Conservation (phyloP, 306 rosid species). For the Canavalia ensiformis region DNA sequence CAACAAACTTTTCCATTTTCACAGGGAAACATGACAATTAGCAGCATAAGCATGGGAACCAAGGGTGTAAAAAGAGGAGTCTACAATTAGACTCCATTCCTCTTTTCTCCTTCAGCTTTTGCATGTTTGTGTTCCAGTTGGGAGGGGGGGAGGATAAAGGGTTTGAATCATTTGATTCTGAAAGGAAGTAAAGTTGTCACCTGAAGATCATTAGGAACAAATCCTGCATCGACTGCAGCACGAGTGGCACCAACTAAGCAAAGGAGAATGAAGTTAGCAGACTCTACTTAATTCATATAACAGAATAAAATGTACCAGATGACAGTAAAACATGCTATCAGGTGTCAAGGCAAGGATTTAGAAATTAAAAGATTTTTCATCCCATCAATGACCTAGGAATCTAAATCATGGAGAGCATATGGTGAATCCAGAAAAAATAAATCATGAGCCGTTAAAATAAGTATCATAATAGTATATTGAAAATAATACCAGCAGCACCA, state of each 20-base stretch:
- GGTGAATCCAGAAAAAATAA: slow-evolving; percentile 16
- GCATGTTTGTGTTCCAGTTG: neutral
- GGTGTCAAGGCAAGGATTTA: slow-evolving; percentile 5
- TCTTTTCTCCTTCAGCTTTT: slow-evolving; percentile 27
- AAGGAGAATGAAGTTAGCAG: slow-evolving; percentile 48
- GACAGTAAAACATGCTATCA: slow-evolving; percentile 19
- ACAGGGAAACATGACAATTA: slow-evolving; percentile 21
- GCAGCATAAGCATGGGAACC: slow-evolving; percentile 22
- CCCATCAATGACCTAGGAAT: slow-evolving; percentile 27
- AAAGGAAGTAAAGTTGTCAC: slow-evolving; percentile 55
- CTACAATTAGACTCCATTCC: slow-evolving; percentile 9
- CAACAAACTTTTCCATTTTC: neutral
- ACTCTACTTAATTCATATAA: slow-evolving; percentile 39
- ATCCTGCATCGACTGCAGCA: slow-evolving; percentile 98
- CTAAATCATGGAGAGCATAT: slow-evolving; percentile 14
- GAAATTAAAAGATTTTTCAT: slow-evolving; percentile 5
- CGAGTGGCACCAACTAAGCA: slow-evolving; percentile 91
- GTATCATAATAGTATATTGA: slow-evolving; percentile 32
- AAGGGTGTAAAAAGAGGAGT: slow-evolving; percentile 34
- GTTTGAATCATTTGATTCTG: neutral
- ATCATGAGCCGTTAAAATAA: slow-evolving; percentile 15
- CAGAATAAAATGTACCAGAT: slow-evolving; percentile 2
- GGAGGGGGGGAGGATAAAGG: neutral
- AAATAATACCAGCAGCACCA: slow-evolving; percentile 87
- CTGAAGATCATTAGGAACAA: slow-evolving; percentile 96